Evolutionary conservation across 2,329 filamentous ascomycete species (phyloP), one percentile per base, ranked within the genome.

Genomic region (Fusarium austroafricanum): DNA sequence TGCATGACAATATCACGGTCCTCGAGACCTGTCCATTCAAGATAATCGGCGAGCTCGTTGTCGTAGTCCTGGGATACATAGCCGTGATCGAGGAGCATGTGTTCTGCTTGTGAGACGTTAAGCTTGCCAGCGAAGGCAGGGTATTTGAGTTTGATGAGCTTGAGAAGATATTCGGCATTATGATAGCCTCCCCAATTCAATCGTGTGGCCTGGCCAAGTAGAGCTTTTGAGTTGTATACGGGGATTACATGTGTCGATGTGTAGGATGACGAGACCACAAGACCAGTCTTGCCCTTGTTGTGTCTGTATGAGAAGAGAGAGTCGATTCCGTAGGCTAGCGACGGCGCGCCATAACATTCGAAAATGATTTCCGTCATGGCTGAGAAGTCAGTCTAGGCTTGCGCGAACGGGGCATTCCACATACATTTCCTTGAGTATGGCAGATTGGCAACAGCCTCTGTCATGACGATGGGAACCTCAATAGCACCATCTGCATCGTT

Each of bases 281-380:
- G 83, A 9, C 96, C 96, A 26, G 92, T 95, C 50, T 85, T 89
- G 66, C 96, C 96, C 64, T 92, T 89, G 77, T 99, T 99, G 82
- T 97, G 92, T 65, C 90, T 86, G 82, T 97, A 99, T 20, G 95
- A 96, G 82, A 99, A 99, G 31, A 99, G 87, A 12, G 94, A 96
- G 79, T 99, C 96, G 80, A 99, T 94, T 51, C 96, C 96, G 79
- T 96, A 97, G 18, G 94, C 92, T 26, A 97, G 86, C 3, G 93
- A 95, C 0, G 96, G 95, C 12, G 92, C 94, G 61, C 89, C 88
- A 79, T 99, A 99, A 80, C 94, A 96, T 79, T 99, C 96, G 78
- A 98, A 99, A 12, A 99, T 83, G 55, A 98, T 95, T 76, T 99
- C 96, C 42, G 92, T 97, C 95, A 98, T 98, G 71, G 92, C 93